Evolutionary conservation across 177 flowering plant species (phyloP).

Genomic region (Tripterygium wilfordii): DNA sequence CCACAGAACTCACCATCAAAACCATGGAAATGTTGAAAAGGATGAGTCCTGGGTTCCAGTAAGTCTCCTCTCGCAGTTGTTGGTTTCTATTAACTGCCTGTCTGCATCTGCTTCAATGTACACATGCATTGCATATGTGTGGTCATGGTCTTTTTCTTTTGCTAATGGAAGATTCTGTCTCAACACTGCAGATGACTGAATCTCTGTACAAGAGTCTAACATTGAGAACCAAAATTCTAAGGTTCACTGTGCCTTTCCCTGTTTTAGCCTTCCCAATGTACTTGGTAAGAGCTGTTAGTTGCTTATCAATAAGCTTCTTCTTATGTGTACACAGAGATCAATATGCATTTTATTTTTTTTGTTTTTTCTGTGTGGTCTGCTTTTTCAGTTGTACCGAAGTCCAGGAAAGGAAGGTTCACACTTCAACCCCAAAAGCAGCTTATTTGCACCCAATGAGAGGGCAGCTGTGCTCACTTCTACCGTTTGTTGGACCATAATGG

Average conservation of each 20-base stretch:
- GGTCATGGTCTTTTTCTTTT: no score
- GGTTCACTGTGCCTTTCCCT: slow-evolving; percentile 61
- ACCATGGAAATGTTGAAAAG: slow-evolving; percentile 88
- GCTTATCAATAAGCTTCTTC: background rate
- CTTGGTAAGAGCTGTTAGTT: slow-evolving; percentile 29
- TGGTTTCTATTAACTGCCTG: no score
- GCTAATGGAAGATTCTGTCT: no score
- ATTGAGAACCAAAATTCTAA: slow-evolving; percentile 21
- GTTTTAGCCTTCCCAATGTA: slow-evolving; percentile 60
- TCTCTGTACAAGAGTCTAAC: slow-evolving; percentile 39
- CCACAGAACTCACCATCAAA: slow-evolving; percentile 86
- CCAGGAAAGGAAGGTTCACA: slow-evolving; percentile 77
- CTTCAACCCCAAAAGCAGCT: slow-evolving; percentile 45
- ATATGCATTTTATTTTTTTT: background rate
- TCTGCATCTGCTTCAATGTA: no score
- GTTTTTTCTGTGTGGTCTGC: background rate
- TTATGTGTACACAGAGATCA: background rate
- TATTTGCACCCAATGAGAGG: slow-evolving; percentile 49
- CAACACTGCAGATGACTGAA: slow-evolving; percentile 61
- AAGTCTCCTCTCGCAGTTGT: slow-evolving; percentile 7
- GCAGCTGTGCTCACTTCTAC: slow-evolving; percentile 55
- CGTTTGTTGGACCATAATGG: slow-evolving; percentile 54
- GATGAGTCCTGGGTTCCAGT: slow-evolving; percentile 96
- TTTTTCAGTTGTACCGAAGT: slow-evolving; percentile 46
- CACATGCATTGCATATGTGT: no score